A percentile compares a stretch with the other conserved stretches of the same genome.
These are phyloP conservation scores for Glonium stellatum DNA, from an alignment of 495 filamentous ascomycete genomes.

Conservation along the genomic window DNA sequence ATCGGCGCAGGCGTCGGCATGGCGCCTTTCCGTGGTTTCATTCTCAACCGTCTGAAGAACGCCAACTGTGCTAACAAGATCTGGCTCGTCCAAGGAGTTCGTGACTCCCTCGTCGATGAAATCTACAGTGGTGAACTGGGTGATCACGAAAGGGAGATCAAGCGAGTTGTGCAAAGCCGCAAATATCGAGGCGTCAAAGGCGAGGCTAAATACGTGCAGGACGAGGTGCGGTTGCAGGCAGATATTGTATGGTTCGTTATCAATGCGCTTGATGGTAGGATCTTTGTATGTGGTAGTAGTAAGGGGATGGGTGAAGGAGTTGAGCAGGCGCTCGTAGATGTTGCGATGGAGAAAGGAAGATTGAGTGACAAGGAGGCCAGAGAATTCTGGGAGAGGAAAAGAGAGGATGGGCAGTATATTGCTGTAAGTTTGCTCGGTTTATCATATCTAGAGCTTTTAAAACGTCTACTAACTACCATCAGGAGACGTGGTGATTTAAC, in stretches of 20 bases:
- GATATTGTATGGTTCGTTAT: constrained; percentile 96
- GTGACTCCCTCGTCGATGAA: constrained; percentile 87
- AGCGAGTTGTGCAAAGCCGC: constrained; percentile 88
- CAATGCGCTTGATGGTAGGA: constrained; percentile 83
- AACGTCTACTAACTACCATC: background rate
- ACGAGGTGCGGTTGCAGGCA: constrained; percentile 59
- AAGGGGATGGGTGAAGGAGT: constrained; percentile 98
- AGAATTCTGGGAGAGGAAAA: constrained; percentile 42
- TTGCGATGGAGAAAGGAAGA: constrained; percentile 54
- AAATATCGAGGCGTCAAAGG: constrained; percentile 10
- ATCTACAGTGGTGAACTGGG: constrained; percentile 96
- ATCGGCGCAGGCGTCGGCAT: constrained; percentile 96
- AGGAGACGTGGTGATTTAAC: background rate
- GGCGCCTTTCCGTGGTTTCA: constrained; percentile 94
- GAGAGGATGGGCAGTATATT: constrained; percentile 39
- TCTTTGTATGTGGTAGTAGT: constrained; percentile 91
- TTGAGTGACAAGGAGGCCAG: constrained; percentile 44
- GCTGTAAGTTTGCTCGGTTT: constrained; percentile 29
- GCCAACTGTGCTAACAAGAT: constrained; percentile 99
- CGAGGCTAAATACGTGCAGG: constrained; percentile 39
- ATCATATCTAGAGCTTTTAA: background rate
- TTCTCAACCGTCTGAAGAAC: constrained; percentile 86
- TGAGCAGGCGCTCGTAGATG: constrained; percentile 44
- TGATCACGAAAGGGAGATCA: constrained; percentile 84
- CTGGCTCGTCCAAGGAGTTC: constrained; percentile 96